Base-by-base conservation (phyloP, 2,329 filamentous ascomycete genomes). In the Apiospora phragmitis region DNA sequence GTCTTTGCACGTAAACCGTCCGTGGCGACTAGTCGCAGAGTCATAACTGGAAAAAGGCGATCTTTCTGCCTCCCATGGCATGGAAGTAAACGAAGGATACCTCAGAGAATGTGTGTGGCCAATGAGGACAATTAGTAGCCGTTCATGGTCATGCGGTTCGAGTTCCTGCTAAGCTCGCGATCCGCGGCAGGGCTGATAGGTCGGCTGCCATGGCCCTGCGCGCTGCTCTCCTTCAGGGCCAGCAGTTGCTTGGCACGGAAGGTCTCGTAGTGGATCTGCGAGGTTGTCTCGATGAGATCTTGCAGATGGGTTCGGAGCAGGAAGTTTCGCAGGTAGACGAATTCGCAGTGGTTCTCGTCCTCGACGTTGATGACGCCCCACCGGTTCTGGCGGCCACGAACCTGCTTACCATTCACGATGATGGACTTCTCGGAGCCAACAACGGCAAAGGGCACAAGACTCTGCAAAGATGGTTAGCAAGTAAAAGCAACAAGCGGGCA, bases 341-440 rank as follows among this genome's bases (percentile, higher is more conserved):
- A 99, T 90, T 99, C 96, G 90, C 96, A 99, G 88, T 99, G 96
- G 85, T 92, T 97, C 88, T 99, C 96, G 78, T 99, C 95, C 86
- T 99, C 96, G 78, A 99, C 95, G 81, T 99, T 99, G 88, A 99
- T 98, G 75, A 98, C 93, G 78, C 96, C 96, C 96, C 96, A 99
- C 84, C 96, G 92, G 90, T 98, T 99, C 86, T 99, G 96, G 80
- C 96, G 95, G 76, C 95, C 96, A 75, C 95, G 94, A 74, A 99
- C 96, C 85, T 97, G 94, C 88, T 97, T 95, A 84, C 96, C 96
- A 79, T 95, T 94, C 83, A 99, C 93, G 74, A 98, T 95, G 82
- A 99, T 98, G 76, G 92, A 95, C 88, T 97, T 97, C 86, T 99
- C 96, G 68, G 95, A 98, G 76, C 96, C 96, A 76, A 99, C 95